Base-by-base conservation (phyloP, 2,329 filamentous ascomycete species). In the Coniosporium tulheliwenetii region DNA sequence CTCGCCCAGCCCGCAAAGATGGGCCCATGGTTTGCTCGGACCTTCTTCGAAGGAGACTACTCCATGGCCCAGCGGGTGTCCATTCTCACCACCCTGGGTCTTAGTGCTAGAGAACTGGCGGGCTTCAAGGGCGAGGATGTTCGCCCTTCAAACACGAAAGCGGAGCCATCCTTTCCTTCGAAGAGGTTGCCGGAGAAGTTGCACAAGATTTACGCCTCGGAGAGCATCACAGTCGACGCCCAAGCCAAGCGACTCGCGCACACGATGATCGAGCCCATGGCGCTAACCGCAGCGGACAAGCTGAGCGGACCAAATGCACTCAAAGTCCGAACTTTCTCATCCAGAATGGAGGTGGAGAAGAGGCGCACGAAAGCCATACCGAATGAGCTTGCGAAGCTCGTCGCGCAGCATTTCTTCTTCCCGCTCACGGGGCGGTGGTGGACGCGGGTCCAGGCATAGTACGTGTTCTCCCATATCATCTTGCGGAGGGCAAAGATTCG, bases 21-120 rank as follows among this genome's bases (percentile, higher is more conserved):
- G 73, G 87, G 78, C 0, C 82, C 77, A 10, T 93, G 85, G 81
- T 84, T 93, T 43, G 77, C 81, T 2, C 77, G 79, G 42, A 81
- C 82, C 0, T 93, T 91, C 55, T 96, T 95, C 55, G 80, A 85
- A 35, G 87, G 87, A 12, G 91, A 98, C 55, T 87, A 91, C 58
- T 94, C 87, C 0, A 66, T 96, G 32, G 75, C 79, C 0, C 89
- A 96, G 56, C 74, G 91, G 33, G 83, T 81, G 7, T 76, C 82
- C 0, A 71, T 96, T 32, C 77, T 98, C 40, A 80, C 85, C 14
- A 79, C 84, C 0, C 65, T 98, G 3, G 89, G 87, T 0, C 64
- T 98, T 0, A 76, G 81, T 29, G 84, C 84, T 2, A 75, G 89
- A 43, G 87, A 96, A 59, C 61, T 98, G 8, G 85, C 85, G 1